Evolutionary conservation across 306 rosid species (phyloP), one percentile per base, ranked within the genome.

Genomic region (Parietaria judaica): DNA sequence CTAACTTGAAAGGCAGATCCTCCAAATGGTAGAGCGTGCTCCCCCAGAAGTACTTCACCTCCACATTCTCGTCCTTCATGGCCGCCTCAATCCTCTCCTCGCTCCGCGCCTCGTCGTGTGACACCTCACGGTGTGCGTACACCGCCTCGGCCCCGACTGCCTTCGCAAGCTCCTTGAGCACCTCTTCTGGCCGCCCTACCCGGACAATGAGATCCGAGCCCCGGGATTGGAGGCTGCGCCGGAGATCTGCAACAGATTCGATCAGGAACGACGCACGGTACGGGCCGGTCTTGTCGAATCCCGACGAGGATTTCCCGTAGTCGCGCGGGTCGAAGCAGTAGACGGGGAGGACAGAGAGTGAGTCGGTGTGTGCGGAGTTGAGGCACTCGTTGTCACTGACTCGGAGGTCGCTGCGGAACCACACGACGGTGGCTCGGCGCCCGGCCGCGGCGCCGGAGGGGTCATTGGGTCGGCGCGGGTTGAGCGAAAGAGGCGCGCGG

Each of bases 331-430:
- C 97, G 72, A 94, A 94, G 66, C 96, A 88, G 78, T 82, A 94
- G 41, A 94, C 95, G 0, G 99, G 99, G 49, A 92, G 59, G 23
- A 88, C 86, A 0, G 96, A 88, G 68, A 88, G 51, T 48, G 99
- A 83, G 34, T 92, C 99, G 51, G 76, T 77, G 78, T 79, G 74
- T 14, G 99, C 99, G 2, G 85, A 55, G 71, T 81, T 72, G 66
- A 92, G 86, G 76, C 78, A 72, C 54, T 92, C 99, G 57, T 92
- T 92, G 58, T 92, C 99, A 67, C 71, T 82, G 74, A 88, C 73
- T 3, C 99, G 89, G 52, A 92, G 80, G 72, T 92, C 99, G 31
- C 86, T 84, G 57, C 99, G 96, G 79, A 92, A 86, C 99, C 95
- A 94, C 7, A 89, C 83, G 43, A 94, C 72, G 60, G 97, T 61